These are phyloP conservation scores for Cystobasidiaceae sp. DNA, from an alignment of 1,284 basidiomycete genomes.

Conservation along the genomic window DNA sequence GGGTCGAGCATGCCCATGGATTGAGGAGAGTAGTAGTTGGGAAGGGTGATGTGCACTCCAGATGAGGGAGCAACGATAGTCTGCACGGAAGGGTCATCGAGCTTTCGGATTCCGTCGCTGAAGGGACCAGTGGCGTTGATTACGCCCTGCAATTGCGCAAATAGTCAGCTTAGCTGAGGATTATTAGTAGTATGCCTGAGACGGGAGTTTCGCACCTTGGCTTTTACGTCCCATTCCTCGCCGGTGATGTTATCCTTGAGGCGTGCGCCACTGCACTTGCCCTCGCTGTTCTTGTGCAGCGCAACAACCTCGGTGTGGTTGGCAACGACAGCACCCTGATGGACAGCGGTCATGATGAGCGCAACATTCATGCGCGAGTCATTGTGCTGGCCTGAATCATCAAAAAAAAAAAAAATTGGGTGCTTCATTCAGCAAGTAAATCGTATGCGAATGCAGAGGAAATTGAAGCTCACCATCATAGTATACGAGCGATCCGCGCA, in stretches of 20 bases:
- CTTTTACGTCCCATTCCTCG: constrained; percentile 72
- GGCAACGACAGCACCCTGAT: constrained; percentile 79
- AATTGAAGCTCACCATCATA: constrained; percentile 67
- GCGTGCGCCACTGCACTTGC: constrained; percentile 67
- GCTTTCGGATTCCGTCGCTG: constrained; percentile 74
- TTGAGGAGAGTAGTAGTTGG: constrained; percentile 92
- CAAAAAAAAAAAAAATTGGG: background rate
- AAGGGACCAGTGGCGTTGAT: constrained; percentile 98
- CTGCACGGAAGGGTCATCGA: constrained; percentile 75
- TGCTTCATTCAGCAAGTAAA: background rate
- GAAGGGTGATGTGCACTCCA: constrained; percentile 93
- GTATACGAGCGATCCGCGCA: constrained; percentile 92
- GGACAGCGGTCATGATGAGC: constrained; percentile 86
- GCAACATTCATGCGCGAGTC: constrained; percentile 98
- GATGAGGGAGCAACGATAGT: constrained; percentile 89
- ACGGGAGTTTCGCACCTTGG: constrained; percentile 56
- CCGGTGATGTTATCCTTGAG: constrained; percentile 80
- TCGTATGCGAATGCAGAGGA: constrained; percentile 2
- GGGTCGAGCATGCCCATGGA: constrained; percentile 95
- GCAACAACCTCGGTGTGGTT: constrained; percentile 86
- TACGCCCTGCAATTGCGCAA: constrained; percentile 57
- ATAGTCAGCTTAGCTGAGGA: background rate
- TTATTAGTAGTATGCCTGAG: background rate
- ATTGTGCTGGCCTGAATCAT: constrained; percentile 78
- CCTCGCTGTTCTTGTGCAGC: constrained; percentile 60